phyloP scores from a whole-genome alignment of 345 rosid genomes.

The Ricinus communis region DNA sequence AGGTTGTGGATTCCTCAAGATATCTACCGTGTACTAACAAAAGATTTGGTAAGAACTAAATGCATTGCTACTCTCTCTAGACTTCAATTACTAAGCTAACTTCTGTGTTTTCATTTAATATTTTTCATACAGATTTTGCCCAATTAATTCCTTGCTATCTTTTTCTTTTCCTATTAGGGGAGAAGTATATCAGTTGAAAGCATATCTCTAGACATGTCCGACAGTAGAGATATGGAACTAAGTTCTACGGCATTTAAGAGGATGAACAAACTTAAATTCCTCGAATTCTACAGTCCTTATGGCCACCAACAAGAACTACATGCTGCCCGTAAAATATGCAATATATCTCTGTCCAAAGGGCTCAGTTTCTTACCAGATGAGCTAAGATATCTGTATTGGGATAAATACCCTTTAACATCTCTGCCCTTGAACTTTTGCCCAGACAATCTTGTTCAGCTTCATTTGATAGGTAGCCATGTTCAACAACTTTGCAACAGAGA shows the following conservation, averaged over 20 bases:
- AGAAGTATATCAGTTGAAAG: not conserved
- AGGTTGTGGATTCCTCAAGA: not conserved
- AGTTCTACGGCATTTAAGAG: not conserved
- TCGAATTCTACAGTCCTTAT: not conserved
- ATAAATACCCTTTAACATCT: constrained; percentile 1
- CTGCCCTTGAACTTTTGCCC: constrained; percentile 4
- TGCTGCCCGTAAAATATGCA: too few species aligned
- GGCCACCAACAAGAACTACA: too few species aligned
- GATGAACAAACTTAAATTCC: not conserved
- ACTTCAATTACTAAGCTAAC: too few species aligned
- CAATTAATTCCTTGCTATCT: too few species aligned
- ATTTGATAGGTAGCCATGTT: not conserved
- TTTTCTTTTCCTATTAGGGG: too few species aligned
- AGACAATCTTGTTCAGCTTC: constrained; percentile 10
- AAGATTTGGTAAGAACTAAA: not conserved
- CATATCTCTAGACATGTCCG: not conserved
- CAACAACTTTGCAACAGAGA: not conserved
- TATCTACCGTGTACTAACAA: not conserved
- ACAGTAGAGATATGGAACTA: not conserved
- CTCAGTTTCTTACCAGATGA: constrained; percentile 6
- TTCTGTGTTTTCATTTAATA: too few species aligned
- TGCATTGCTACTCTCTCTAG: too few species aligned
- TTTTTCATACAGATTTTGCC: too few species aligned
- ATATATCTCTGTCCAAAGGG: not conserved
- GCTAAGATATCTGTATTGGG: constrained; percentile 10